Conservation (phyloP, 116 monocot genomes). For the Posidonia oceanica region DNA sequence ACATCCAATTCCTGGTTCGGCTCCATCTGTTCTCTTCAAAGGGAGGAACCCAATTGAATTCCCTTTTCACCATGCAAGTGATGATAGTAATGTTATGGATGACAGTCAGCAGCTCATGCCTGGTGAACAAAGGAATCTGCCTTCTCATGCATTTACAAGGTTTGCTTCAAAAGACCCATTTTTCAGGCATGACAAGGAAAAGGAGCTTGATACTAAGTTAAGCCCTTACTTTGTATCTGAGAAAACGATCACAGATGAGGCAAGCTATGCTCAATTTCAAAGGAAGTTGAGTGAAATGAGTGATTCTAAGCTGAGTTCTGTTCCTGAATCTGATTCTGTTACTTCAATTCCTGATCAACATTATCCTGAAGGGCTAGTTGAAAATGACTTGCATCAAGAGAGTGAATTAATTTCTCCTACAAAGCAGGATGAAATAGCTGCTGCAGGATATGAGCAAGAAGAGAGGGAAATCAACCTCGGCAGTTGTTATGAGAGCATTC, state of each 20-base stretch:
- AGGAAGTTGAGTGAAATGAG: slow-evolving; percentile 35
- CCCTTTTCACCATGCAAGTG: slow-evolving; percentile 20
- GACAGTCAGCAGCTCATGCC: slow-evolving; percentile 6
- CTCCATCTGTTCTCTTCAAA: slow-evolving; percentile 60
- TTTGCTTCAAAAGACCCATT: slow-evolving; percentile 9
- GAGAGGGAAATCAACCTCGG: slow-evolving; percentile 9
- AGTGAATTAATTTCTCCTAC: slow-evolving; percentile 6
- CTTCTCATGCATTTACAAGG: slow-evolving; percentile 7
- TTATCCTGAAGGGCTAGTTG: slow-evolving; percentile 17
- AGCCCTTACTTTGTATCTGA: slow-evolving; percentile 37
- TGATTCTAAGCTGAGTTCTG: slow-evolving; percentile 35
- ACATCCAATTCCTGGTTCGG: slow-evolving; percentile 72
- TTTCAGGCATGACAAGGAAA: slow-evolving; percentile 8
- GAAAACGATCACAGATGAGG: slow-evolving; percentile 10
- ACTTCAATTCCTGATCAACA: slow-evolving; percentile 26
- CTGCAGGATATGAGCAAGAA: slow-evolving; percentile 10
- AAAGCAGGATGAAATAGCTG: slow-evolving; percentile 21
- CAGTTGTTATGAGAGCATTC: slow-evolving; percentile 5
- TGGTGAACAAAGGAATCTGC: slow-evolving; percentile 1
- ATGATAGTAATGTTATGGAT: background rate
- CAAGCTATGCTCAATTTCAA: slow-evolving; percentile 16
- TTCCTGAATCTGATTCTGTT: slow-evolving; percentile 20
- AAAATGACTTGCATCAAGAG: slow-evolving; percentile 16
- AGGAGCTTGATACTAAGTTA: slow-evolving; percentile 6
- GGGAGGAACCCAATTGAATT: slow-evolving; percentile 72